A percentile compares a stretch with the other conserved stretches of the same genome.
These are phyloP conservation scores for Neurospora terricola DNA, from an alignment of 495 filamentous ascomycete species.

Conservation along the genomic window DNA sequence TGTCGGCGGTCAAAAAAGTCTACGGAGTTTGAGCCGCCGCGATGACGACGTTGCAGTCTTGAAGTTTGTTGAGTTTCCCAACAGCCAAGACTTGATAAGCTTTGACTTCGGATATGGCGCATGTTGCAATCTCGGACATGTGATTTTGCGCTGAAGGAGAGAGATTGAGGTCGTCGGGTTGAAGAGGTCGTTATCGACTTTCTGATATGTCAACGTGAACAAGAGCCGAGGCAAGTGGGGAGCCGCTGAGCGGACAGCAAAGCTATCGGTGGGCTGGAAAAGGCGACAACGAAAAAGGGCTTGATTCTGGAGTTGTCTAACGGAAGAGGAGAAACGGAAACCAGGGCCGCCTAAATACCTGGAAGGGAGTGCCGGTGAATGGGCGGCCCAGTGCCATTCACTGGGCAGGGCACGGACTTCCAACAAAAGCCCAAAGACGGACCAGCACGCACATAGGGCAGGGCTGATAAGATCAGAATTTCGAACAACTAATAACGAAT, in stretches of 20 bases:
- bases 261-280: neutral
- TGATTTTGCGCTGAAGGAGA: neutral
- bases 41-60: neutral
- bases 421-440: no score
- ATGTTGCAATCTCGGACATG: neutral
- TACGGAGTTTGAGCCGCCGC: neutral
- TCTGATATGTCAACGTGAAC: neutral
- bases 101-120: neutral
- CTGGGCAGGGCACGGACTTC: no score
- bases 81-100: neutral
- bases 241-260: neutral
- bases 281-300: no score
- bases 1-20: neutral
- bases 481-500: neutral
- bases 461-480: neutral
- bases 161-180: neutral
- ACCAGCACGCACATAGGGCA: no score
- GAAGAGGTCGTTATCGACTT: neutral
- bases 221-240: slow-evolving; percentile 10
- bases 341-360: no score
- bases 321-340: no score
- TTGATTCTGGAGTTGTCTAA: no score
- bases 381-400: no score
- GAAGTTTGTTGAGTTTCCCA: neutral
- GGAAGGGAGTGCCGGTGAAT: no score